Base-by-base conservation (phyloP, 805 yeast genomes). In the Candida tallmaniae region DNA sequence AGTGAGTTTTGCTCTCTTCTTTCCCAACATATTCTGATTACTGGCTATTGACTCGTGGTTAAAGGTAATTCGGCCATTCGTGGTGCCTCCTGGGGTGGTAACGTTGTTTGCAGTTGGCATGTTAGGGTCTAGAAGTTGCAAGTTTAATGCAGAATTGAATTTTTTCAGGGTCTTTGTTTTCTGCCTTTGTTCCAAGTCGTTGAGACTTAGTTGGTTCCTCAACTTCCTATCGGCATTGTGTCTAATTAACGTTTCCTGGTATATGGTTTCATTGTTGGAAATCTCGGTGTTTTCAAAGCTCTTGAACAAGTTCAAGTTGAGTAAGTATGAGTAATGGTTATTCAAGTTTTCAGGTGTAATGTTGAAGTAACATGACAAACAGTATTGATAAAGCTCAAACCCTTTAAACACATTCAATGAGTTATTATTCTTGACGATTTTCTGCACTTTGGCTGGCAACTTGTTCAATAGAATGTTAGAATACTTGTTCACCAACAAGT, bases 331-430 rank as follows among this genome's bases (percentile, higher is more conserved):
- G 40, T 56, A 66, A 49, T 66, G 72, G 36, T 63, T 65, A 38
- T 63, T 58, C 14, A 54, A 39, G 32, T 45, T 47, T 11, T 45
- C 44, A 6, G 69, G 69, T 13, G 58, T 48, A 23, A 48, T 40
- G 36, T 66, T 66, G 34, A 46, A 58, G 44, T 66, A 66, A 39
- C 69, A 65, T 5, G 68, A 59, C 23, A 55, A 45, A 60, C 62
- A 57, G 48, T 65, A 66, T 40, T 62, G 65, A 38, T 51, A 63
- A 16, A 62, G 42, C 19, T 52, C 46, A 35, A 63, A 51, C 19
- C 51, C 46, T 32, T 65, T 61, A 43, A 62, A 62, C 23, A 60
- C 41, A 21, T 58, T 56, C 18, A 64, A 44, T 8, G 64, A 52
- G 19, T 44, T 47, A 32, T 48, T 50, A 41, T 48, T 58, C 28